Conservation (phyloP, 108 stramenopile species). For the Nitzschia inconspicua region DNA sequence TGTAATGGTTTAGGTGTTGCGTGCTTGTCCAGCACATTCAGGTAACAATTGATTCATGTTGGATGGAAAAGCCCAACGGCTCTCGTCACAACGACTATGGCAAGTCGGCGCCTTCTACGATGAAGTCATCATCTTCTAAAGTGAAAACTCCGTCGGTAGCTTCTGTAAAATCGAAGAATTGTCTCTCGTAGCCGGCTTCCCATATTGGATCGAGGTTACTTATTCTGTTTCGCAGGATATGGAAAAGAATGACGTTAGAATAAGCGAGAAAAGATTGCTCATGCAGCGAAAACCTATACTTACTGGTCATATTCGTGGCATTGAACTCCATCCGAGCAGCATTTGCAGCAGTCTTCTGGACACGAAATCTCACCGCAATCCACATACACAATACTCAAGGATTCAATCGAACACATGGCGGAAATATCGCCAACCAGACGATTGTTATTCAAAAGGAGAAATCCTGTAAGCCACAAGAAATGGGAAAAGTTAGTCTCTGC, state of each 20-base stretch:
- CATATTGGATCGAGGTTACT: constrained; percentile 22
- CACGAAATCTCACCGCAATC: constrained; percentile 25
- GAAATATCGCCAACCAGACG: constrained; percentile 16
- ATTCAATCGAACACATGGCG: not conserved
- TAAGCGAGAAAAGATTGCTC: not conserved
- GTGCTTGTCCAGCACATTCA: no score
- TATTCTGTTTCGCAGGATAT: not conserved
- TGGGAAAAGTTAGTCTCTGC: not conserved
- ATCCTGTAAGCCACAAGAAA: not conserved
- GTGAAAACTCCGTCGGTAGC: no score
- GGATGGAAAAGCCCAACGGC: no score
- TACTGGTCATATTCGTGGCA: constrained; percentile 15
- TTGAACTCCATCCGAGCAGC: constrained; percentile 15
- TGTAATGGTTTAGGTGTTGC: no score
- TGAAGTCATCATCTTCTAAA: no score
- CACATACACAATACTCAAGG: constrained; percentile 8
- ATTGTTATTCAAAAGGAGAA: constrained; percentile 29
- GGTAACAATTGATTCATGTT: no score
- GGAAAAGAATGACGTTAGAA: not conserved
- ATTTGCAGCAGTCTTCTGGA: constrained; percentile 17
- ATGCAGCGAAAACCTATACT: not conserved
- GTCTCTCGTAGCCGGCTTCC: constrained; percentile 26
- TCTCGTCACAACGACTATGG: no score
- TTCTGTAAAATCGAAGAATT: constrained; percentile 33
- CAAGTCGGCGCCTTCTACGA: no score